Evolutionary conservation across 257 asterid species (phyloP), one percentile per base, ranked within the genome.

Genomic region (Capsicum pubescens): DNA sequence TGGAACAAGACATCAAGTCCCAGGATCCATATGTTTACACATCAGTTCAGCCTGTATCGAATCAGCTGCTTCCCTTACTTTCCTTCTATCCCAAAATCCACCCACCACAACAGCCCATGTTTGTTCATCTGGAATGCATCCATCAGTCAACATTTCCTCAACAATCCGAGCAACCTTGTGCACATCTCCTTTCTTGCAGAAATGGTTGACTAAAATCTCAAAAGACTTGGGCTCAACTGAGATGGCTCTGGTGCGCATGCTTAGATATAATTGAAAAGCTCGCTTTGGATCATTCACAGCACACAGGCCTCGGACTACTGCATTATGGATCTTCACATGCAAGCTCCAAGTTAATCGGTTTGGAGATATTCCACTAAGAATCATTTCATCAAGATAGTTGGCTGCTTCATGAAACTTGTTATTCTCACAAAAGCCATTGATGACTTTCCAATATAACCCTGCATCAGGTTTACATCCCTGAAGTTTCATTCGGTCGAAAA

Each of bases 391-490:
- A 19, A 97, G 97, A 79, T 92, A 93, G 86, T 91, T 92, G 44
- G 98, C 95, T 12, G 98, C 99, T 89, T 91, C 94, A 50, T 85
- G 89, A 82, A 92, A 95, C 88, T 93, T 92, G 63, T 82, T 68
- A 17, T 82, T 72, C 67, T 90, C 97, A 85, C 97, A 93, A 84
- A 90, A 92, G 50, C 91, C 92, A 80, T 86, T 87, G 42, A 93
- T 89, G 42, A 97, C 81, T 86, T 95, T 95, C 26, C 92, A 90
- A 86, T 93, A 97, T 87, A 95, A 83, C 57, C 98, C 98, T 0
- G 94, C 98, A 87, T 95, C 99, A 19, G 98, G 98, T 90, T 93
- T 93, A 91, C 93, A 86, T 84, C 94, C 98, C 89, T 93, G 98
- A 68, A 97, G 95, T 94, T 95, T 93, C 95, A 97, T 91, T 79